phyloP scores from a whole-genome alignment of 2,329 filamentous ascomycete genomes.

The Fusarium duplospermum region DNA sequence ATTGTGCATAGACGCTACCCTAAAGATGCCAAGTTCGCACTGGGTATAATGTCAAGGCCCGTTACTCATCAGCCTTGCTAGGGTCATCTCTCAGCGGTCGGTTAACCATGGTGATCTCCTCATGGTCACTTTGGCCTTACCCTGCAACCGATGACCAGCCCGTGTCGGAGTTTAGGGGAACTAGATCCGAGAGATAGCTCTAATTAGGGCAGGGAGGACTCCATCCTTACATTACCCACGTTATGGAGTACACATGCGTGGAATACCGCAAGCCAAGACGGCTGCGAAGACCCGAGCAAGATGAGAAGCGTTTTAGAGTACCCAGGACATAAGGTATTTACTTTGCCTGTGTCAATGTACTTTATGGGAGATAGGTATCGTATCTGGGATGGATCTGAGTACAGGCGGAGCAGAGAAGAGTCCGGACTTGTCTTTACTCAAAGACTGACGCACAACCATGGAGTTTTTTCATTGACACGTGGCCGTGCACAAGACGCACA shows the following conservation, averaged over 20 bases:
- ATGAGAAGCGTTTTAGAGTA: constrained; percentile 70
- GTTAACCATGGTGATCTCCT: constrained; percentile 66
- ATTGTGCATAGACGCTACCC: constrained; percentile 61
- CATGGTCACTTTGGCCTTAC: constrained; percentile 63
- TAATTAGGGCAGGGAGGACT: constrained; percentile 51
- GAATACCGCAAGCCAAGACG: constrained; percentile 57
- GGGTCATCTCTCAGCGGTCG: constrained; percentile 67
- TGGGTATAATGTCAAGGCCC: not conserved
- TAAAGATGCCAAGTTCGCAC: not conserved
- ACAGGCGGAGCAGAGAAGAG: too few species aligned
- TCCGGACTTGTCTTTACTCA: constrained; percentile 39
- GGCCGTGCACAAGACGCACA: too few species aligned
- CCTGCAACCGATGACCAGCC: constrained; percentile 65
- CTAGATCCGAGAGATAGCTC: constrained; percentile 34
- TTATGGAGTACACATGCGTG: constrained; percentile 60
- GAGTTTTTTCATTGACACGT: too few species aligned
- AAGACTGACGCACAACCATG: constrained; percentile 49
- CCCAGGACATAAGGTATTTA: constrained; percentile 69
- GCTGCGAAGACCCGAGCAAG: constrained; percentile 7
- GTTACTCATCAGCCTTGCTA: constrained; percentile 46
- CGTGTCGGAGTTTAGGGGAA: constrained; percentile 49
- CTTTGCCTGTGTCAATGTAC: constrained; percentile 68
- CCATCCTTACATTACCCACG: constrained; percentile 62
- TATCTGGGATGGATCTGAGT: too few species aligned
- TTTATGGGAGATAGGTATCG: constrained; percentile 48